These are phyloP conservation scores for Coemansia reversa DNA, from an alignment of 192 early-diverging fungal species.

Conservation along the genomic window DNA sequence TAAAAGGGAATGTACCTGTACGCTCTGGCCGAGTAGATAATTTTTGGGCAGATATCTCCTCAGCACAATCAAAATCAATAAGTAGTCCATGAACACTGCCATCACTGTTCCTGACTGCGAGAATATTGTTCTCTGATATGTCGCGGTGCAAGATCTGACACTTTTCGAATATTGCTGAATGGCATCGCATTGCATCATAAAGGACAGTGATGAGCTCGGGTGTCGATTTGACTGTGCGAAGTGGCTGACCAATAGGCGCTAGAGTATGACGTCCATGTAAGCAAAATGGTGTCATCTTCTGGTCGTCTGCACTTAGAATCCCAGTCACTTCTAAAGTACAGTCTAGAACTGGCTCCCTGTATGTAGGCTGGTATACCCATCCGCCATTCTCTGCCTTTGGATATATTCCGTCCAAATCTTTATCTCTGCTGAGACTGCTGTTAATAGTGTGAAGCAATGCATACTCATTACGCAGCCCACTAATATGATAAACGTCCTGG, in stretches of 20 bases:
- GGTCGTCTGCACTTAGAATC: neutral
- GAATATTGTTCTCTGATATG: conserved; percentile 9
- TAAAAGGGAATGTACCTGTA: conserved; percentile 6
- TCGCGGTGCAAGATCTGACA: conserved; percentile 1
- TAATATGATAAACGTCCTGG: no score
- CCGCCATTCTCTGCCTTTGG: neutral
- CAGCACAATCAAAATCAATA: conserved; percentile 6
- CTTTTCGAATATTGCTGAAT: neutral
- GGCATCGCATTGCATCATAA: conserved; percentile 4
- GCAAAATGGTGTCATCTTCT: conserved; percentile 3
- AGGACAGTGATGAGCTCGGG: neutral
- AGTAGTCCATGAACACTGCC: neutral
- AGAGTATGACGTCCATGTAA: conserved; percentile 4
- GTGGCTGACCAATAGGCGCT: neutral
- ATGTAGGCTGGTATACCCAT: conserved; percentile 1
- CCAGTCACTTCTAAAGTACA: neutral
- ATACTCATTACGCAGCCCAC: neutral
- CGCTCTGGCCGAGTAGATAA: neutral
- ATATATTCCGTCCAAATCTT: neutral
- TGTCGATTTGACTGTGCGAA: neutral
- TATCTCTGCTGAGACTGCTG: neutral
- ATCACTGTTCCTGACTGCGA: neutral
- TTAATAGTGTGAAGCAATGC: neutral
- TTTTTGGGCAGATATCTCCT: neutral
- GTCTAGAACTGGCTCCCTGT: neutral